phyloP scores from a whole-genome alignment of 2,329 filamentous ascomycete species.

The Cladosporium sp. region DNA sequence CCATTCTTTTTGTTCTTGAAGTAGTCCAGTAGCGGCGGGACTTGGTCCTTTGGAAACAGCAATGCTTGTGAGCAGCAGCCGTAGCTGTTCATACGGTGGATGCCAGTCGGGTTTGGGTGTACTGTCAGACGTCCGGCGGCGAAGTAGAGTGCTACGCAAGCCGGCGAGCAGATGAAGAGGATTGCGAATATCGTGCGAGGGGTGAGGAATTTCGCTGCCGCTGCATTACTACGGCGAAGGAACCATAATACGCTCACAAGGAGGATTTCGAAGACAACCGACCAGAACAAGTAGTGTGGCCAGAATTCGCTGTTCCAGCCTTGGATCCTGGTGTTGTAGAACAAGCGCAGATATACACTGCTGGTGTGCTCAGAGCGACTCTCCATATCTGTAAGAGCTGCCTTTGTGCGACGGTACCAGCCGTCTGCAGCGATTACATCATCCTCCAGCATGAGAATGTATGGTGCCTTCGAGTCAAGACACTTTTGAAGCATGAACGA shows the following conservation, averaged over 20 bases:
- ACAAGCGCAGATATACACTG: not conserved
- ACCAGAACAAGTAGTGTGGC: conserved; percentile 12
- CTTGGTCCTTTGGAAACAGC: not conserved
- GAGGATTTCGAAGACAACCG: not conserved
- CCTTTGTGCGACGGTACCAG: conserved; percentile 5
- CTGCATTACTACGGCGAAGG: not conserved
- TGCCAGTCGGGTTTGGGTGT: not conserved
- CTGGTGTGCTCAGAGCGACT: not conserved
- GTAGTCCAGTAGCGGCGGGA: not conserved
- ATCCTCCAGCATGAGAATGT: conserved; percentile 1
- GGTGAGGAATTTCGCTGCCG: not conserved
- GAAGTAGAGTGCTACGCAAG: not conserved
- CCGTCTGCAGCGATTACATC: conserved; percentile 1
- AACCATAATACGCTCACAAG: not conserved
- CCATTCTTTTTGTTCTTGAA: not conserved
- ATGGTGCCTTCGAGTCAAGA: not conserved
- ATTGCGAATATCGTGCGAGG: not conserved
- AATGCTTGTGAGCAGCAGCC: conserved; percentile 12
- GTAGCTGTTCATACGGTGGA: conserved; percentile 9
- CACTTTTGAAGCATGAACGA: not conserved
- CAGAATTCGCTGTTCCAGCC: conserved; percentile 16
- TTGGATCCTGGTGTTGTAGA: conserved; percentile 6
- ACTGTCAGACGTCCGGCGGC: conserved; percentile 11
- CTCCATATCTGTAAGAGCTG: not conserved
- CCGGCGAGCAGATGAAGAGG: conserved; percentile 9